Conservation (phyloP, 371 early-diverging fungal species). For the Conidiobolus incongruus region DNA sequence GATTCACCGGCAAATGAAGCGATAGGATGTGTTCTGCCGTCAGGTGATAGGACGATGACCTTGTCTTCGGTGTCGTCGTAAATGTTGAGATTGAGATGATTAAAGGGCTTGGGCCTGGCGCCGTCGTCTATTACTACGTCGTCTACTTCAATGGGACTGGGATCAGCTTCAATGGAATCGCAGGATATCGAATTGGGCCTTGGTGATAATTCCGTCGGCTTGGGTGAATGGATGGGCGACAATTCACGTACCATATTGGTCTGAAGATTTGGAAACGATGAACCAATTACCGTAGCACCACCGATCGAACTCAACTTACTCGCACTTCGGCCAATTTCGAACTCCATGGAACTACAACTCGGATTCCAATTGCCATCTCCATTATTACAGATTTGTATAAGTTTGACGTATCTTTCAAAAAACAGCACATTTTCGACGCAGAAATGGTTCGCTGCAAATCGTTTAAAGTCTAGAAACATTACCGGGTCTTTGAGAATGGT, state of each 20-base stretch:
- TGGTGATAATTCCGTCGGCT: no score
- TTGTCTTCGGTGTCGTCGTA: no score
- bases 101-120: no score
- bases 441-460: conserved; percentile 1
- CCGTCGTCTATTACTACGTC: no score
- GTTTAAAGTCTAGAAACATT: neutral
- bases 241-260: neutral
- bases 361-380: neutral
- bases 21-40: neutral
- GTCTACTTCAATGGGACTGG: no score
- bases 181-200: no score
- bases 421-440: conserved; percentile 2
- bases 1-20: no score
- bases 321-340: neutral
- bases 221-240: neutral
- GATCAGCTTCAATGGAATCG: no score
- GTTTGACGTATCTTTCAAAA: neutral
- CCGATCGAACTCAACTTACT: neutral
- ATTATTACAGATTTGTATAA: neutral
- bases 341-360: neutral
- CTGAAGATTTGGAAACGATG: neutral
- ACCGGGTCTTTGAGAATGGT: neutral
- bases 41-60: neutral
- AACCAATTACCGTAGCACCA: neutral
- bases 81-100: no score